Evolutionary conservation across 495 filamentous ascomycete genomes (phyloP).

Genomic region (Usnea hakonensis): DNA sequence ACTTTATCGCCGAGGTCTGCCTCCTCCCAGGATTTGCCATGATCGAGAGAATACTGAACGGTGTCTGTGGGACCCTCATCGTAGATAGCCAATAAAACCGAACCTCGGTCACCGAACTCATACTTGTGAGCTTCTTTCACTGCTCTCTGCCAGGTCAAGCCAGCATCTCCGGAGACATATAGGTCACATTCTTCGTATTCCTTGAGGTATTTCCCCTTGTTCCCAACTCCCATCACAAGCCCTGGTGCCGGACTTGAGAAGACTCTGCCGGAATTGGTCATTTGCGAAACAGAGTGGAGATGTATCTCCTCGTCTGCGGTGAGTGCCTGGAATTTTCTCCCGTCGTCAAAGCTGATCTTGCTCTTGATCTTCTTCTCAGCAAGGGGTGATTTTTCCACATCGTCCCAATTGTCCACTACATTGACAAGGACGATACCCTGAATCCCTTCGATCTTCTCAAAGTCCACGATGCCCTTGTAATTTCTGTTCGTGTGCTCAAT

Average conservation of each 20-base stretch:
- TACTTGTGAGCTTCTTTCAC: slow-evolving; percentile 83
- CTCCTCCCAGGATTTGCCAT: slow-evolving; percentile 71
- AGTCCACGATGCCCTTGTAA: slow-evolving; percentile 65
- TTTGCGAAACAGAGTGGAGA: slow-evolving; percentile 81
- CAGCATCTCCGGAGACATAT: slow-evolving; percentile 87
- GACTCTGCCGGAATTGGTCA: slow-evolving; percentile 71
- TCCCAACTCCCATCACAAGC: slow-evolving; percentile 85
- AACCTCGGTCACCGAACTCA: slow-evolving; percentile 87
- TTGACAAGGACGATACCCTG: slow-evolving; percentile 91
- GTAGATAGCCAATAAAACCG: slow-evolving; percentile 71
- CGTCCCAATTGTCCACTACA: slow-evolving; percentile 75
- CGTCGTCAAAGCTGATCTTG: slow-evolving; percentile 90
- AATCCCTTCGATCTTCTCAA: slow-evolving; percentile 82
- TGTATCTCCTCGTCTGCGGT: slow-evolving; percentile 59
- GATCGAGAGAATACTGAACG: slow-evolving; percentile 75
- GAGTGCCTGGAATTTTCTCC: slow-evolving; percentile 62
- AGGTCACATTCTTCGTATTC: slow-evolving; percentile 61
- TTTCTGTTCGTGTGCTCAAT: slow-evolving; percentile 85
- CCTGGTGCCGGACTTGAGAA: slow-evolving; percentile 92
- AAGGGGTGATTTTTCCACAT: slow-evolving; percentile 43
- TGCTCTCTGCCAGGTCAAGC: slow-evolving; percentile 68
- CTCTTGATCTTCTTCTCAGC: slow-evolving; percentile 60
- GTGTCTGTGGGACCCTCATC: slow-evolving; percentile 57
- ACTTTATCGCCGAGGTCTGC: slow-evolving; percentile 55
- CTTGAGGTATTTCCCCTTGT: slow-evolving; percentile 66